These are phyloP conservation scores for Xenoacremonium recifei DNA, from an alignment of 2,329 filamentous ascomycete species.

Conservation along the genomic window DNA sequence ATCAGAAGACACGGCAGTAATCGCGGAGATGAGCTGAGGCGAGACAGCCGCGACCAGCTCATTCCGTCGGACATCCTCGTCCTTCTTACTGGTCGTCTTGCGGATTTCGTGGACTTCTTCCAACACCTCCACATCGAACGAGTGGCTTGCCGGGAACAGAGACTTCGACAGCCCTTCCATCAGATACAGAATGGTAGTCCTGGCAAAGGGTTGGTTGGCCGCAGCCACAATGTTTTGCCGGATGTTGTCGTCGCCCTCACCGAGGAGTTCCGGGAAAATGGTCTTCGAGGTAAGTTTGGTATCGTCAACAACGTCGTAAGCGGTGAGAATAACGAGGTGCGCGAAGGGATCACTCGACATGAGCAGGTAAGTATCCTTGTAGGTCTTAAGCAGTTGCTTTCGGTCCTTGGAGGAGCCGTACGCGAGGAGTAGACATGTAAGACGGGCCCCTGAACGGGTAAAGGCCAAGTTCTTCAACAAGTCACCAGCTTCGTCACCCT, in stretches of 20 bases:
- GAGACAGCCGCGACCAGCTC: slow-evolving; percentile 77
- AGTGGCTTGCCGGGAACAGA: slow-evolving; percentile 60
- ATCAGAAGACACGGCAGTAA: slow-evolving; percentile 64
- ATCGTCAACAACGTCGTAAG: slow-evolving; percentile 91
- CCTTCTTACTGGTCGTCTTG: slow-evolving; percentile 88
- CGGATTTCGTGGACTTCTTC: slow-evolving; percentile 77
- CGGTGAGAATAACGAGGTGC: slow-evolving; percentile 78
- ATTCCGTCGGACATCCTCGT: slow-evolving; percentile 68
- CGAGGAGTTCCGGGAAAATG: slow-evolving; percentile 83
- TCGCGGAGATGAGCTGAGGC: slow-evolving; percentile 70
- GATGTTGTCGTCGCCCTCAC: slow-evolving; percentile 63
- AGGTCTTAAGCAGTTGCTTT: slow-evolving; percentile 82
- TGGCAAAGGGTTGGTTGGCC: slow-evolving; percentile 64
- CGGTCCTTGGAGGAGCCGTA: slow-evolving; percentile 89
- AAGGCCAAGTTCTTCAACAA: slow-evolving; percentile 94
- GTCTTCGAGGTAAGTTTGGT: slow-evolving; percentile 84
- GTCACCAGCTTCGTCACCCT: slow-evolving; percentile 88
- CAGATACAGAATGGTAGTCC: slow-evolving; percentile 74
- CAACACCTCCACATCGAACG: slow-evolving; percentile 67
- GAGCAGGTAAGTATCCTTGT: slow-evolving; percentile 83
- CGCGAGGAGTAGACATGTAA: slow-evolving; percentile 80
- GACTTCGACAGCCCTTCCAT: slow-evolving; percentile 67
- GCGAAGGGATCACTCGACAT: slow-evolving; percentile 80
- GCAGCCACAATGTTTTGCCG: slow-evolving; percentile 63
- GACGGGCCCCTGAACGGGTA: slow-evolving; percentile 80